Conservation (phyloP, 768 basidiomycete species). For the Serendipita vermifera region DNA sequence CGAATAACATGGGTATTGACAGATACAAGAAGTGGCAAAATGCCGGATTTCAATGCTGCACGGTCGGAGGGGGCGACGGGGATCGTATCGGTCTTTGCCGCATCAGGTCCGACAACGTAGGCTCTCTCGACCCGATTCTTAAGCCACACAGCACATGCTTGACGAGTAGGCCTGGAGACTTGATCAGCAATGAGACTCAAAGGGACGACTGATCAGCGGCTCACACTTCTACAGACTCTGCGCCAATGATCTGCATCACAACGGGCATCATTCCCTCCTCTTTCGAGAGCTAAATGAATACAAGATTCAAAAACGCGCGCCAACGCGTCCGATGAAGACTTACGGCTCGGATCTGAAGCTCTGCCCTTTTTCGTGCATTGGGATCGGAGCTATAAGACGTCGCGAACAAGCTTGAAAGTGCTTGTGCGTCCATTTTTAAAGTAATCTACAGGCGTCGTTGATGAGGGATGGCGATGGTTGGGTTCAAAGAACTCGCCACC, state of each 20-base stretch:
- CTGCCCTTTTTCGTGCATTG: conserved; percentile 72
- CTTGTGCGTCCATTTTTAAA: conserved; percentile 22
- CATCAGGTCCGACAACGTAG: conserved; percentile 40
- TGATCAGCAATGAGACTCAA: conserved; percentile 11
- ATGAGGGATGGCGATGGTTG: background rate
- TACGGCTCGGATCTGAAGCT: conserved; percentile 81
- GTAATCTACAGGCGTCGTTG: background rate
- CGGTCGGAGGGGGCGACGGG: conserved; percentile 58
- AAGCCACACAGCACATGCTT: conserved; percentile 76
- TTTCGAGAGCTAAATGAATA: conserved; percentile 45
- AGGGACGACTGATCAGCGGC: conserved; percentile 29
- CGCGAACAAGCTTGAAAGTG: conserved; percentile 63
- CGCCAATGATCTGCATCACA: conserved; percentile 72
- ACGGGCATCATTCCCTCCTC: conserved; percentile 77
- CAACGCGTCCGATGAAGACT: conserved; percentile 2
- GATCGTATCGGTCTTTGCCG: conserved; percentile 36
- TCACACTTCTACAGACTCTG: conserved; percentile 65
- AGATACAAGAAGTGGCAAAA: conserved; percentile 56
- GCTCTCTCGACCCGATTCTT: conserved; percentile 73
- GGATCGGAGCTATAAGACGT: conserved; percentile 74
- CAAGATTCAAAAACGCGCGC: conserved; percentile 13
- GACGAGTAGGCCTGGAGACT: conserved; percentile 55
- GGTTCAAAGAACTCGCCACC: too few relatives aligned
- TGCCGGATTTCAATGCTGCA: conserved; percentile 50
- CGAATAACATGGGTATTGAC: conserved; percentile 56